Percentiles rank a stretch among this genome's conserved stretches.
These are phyloP conservation scores for Pythium brachiatum DNA, from an alignment of 352 stramenopile species.

Conservation along the genomic window DNA sequence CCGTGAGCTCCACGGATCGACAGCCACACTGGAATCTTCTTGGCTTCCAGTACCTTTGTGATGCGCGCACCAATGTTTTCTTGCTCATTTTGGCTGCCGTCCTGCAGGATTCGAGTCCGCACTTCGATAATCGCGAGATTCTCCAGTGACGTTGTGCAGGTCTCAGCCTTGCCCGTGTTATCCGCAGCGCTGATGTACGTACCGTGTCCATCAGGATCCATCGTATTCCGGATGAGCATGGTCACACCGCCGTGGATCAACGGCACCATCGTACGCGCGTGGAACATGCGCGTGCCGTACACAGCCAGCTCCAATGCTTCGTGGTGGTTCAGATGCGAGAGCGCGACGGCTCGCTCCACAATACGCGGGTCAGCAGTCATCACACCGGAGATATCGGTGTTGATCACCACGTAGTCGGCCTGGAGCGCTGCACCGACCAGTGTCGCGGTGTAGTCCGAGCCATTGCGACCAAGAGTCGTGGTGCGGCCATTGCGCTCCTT, in stretches of 20 bases:
- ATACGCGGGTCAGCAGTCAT: constrained; percentile 82
- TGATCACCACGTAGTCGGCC: constrained; percentile 83
- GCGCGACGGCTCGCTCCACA: constrained; percentile 63
- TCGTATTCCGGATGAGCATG: constrained; percentile 85
- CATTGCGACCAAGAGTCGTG: constrained; percentile 79
- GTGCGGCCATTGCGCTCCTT: constrained; percentile 55
- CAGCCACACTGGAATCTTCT: constrained; percentile 73
- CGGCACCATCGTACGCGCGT: constrained; percentile 82
- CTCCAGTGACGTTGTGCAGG: constrained; percentile 81
- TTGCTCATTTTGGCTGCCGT: constrained; percentile 49
- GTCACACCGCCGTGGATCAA: constrained; percentile 77
- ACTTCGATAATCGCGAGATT: constrained; percentile 80
- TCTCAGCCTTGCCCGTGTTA: constrained; percentile 55
- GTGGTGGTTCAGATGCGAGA: constrained; percentile 79
- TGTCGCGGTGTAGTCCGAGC: constrained; percentile 83
- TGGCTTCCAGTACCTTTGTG: constrained; percentile 59
- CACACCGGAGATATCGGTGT: constrained; percentile 81
- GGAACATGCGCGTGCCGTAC: constrained; percentile 85
- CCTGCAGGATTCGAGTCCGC: constrained; percentile 74
- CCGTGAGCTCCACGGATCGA: constrained; percentile 81
- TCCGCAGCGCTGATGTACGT: constrained; percentile 77
- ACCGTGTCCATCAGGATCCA: constrained; percentile 73
- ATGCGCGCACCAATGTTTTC: constrained; percentile 76
- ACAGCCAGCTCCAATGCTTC: constrained; percentile 79
- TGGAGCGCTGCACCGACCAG: constrained; percentile 66